Evolutionary conservation across 73 alveolate genomes (phyloP).

Genomic region (Paramecium octaurelia): DNA sequence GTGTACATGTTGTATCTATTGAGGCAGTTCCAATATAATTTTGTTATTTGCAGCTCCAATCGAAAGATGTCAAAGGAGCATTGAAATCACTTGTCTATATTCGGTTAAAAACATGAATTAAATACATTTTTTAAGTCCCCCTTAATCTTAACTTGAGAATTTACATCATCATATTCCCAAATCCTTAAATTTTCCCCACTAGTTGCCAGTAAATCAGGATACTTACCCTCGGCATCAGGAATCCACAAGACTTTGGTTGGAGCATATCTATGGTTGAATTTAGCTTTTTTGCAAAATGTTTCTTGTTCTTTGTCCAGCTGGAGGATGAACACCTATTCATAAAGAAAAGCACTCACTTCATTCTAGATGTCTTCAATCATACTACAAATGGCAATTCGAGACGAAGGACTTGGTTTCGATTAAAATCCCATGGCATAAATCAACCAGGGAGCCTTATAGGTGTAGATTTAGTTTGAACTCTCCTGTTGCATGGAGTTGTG

Average conservation of each 20-base stretch:
- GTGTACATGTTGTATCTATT: conserved; percentile 98
- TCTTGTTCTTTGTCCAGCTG: conserved; percentile 69
- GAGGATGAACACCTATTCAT: conserved; percentile 66
- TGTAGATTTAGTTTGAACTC: neutral
- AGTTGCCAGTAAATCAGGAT: conserved; percentile 77
- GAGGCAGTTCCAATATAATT: conserved; percentile 95
- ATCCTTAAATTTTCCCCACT: conserved; percentile 78
- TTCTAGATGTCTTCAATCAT: conserved; percentile 51
- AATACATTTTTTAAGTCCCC: conserved; percentile 63
- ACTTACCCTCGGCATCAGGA: conserved; percentile 80
- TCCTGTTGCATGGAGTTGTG: neutral
- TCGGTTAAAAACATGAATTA: neutral
- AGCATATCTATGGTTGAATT: conserved; percentile 87
- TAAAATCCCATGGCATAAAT: conserved; percentile 60
- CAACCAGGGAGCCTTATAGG: conserved; percentile 62
- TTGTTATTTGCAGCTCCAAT: conserved; percentile 93
- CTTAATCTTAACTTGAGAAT: conserved; percentile 60
- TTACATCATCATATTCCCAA: conserved; percentile 72
- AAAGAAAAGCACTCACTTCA: neutral
- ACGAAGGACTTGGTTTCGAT: conserved; percentile 31
- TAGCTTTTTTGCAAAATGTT: conserved; percentile 64
- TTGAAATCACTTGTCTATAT: conserved; percentile 62
- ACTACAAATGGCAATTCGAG: conserved; percentile 59
- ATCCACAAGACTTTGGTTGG: conserved; percentile 96
- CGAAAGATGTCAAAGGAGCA: conserved; percentile 98